Evolutionary conservation across 2,329 filamentous ascomycete genomes (phyloP), one percentile per base, ranked within the genome.

Genomic region (Fusarium sp.): DNA sequence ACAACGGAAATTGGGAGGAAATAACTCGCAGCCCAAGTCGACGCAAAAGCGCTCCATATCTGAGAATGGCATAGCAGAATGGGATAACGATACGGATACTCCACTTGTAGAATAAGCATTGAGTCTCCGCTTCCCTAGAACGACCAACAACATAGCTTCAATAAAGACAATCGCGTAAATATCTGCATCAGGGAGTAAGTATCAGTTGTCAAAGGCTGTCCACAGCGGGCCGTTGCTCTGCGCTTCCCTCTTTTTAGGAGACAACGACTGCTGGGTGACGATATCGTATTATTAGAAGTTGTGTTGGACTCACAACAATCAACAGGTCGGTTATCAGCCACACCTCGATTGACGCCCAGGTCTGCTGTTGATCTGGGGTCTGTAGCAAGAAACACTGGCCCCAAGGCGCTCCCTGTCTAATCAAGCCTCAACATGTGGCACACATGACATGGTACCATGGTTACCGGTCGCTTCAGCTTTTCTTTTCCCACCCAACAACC

Each of bases 211-310:
- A 50, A 36, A 47, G 26, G 14, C 34, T 34, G 39, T 34, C 19
- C 42, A 40, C n/a, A 19, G 42, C 34, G 54, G 54, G 48, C 49
- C 55, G 62, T 60, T 60, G 30, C 44, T 36, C 49, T 68, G 56
- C 32, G 38, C 47, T 49, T 23, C 36, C 52, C 34, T 39, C 34
- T 39, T 58, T 40, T 24, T 30, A 67, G 20, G 50, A 50, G 40
- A 32, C 26, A 53, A 58, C 42, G 36, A 32, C 38, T 36, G 58
- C 28, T 36, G 47, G 47, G 61, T 56, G 15, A 32, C 14, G 30
- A 14, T 32, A 6, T 24, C 24, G 40, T 46, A 60, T 53, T 50
- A 44, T 65, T 69, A 55, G 54, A 69, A 52, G 36, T 43, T 49
- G 17, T 10, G 36, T 34, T 53, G 40, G 26, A 32, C 47, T 46